These are phyloP conservation scores for Tulasnella sp. DNA, from an alignment of 768 basidiomycete species.

Conservation along the genomic window DNA sequence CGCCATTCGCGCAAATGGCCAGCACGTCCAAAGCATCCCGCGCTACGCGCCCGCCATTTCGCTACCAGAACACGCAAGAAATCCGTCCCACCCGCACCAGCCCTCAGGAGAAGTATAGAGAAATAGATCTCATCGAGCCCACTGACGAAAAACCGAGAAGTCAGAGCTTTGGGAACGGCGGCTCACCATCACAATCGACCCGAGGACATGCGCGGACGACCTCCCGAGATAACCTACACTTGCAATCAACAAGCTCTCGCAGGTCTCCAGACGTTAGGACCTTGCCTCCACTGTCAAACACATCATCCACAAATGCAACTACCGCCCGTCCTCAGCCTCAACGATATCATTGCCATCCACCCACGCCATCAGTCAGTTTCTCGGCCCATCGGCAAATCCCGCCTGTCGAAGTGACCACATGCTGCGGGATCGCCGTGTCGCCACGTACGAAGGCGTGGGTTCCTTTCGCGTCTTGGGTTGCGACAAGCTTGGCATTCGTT, in stretches of 20 bases:
- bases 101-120: not conserved
- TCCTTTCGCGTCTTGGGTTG: constrained; percentile 63
- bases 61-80: not conserved
- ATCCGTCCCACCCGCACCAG: not conserved
- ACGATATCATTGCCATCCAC: constrained; percentile 4
- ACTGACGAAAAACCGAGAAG: not conserved
- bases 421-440: constrained; percentile 4
- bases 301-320: not conserved
- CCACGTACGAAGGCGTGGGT: constrained; percentile 56
- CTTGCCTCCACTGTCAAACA: not conserved
- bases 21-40: not conserved
- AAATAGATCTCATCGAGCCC: not conserved
- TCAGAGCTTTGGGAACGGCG: not conserved
- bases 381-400: not conserved
- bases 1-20: too few species aligned
- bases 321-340: not conserved
- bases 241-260: not conserved
- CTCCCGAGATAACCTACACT: not conserved
- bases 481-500: constrained; percentile 67
- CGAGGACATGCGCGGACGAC: constrained; percentile 3
- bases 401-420: not conserved
- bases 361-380: not conserved
- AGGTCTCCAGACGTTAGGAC: not conserved
- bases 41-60: constrained; percentile 6
- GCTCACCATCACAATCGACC: not conserved